phyloP scores from a whole-genome alignment of 2,329 filamentous ascomycete genomes.

The Chalaropsis ovoidea region DNA sequence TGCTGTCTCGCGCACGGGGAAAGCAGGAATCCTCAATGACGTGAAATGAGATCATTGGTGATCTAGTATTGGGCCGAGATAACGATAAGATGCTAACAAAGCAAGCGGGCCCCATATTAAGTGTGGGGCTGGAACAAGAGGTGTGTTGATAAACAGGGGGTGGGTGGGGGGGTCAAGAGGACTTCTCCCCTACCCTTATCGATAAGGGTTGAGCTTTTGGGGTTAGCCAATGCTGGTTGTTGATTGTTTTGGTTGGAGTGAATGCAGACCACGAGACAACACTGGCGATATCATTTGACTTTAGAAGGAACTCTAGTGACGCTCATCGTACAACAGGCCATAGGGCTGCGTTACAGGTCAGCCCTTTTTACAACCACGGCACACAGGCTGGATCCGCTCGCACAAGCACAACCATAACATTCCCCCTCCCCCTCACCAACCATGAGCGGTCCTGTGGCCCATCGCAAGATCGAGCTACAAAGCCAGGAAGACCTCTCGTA shows the following conservation, averaged over 20 bases:
- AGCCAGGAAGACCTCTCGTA: conserved; percentile 61
- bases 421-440: background rate
- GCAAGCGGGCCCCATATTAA: background rate
- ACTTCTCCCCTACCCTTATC: background rate
- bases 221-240: background rate
- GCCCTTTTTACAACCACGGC: background rate
- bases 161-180: background rate
- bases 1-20: background rate
- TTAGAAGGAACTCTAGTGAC: background rate
- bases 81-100: background rate
- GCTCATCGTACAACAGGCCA: background rate
- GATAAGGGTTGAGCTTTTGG: background rate
- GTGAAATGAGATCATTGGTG: conserved; percentile 15
- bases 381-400: background rate
- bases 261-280: too few species aligned
- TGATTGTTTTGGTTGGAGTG: background rate
- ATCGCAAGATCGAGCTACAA: conserved; percentile 73
- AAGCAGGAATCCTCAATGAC: background rate
- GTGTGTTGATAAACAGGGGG: background rate
- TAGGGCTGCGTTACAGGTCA: background rate
- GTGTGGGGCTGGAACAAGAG: background rate
- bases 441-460: conserved; percentile 37
- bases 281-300: background rate
- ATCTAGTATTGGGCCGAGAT: background rate
- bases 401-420: background rate